These are phyloP conservation scores for Wallacemonas collosoma DNA, from an alignment of 208 protist genomes.

Conservation along the genomic window DNA sequence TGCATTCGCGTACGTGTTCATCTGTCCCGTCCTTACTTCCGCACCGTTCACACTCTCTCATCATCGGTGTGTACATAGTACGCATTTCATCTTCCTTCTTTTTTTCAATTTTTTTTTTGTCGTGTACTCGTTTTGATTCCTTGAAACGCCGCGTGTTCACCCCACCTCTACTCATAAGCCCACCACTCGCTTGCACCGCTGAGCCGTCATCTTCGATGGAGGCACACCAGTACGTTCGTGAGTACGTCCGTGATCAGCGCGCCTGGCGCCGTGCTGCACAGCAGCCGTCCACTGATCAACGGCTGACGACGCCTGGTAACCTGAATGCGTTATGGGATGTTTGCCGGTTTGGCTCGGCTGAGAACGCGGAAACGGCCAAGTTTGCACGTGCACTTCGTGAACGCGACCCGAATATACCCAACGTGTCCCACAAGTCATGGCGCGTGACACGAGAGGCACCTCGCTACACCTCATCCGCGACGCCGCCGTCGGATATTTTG, in stretches of 20 bases:
- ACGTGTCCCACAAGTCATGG: not conserved
- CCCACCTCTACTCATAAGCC: not conserved
- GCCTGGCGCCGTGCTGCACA: constrained; percentile 52
- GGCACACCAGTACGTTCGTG: constrained; percentile 12
- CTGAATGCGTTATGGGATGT: constrained; percentile 37
- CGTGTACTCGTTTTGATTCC: too few species aligned
- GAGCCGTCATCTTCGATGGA: not conserved
- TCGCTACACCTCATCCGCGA: not conserved
- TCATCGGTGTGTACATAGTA: too few species aligned
- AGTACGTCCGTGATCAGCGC: constrained; percentile 50
- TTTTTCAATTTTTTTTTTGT: too few species aligned
- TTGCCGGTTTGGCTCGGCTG: constrained; percentile 50
- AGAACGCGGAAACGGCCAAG: constrained; percentile 38
- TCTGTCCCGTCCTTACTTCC: too few species aligned
- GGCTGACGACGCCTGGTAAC: not conserved
- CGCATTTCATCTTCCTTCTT: too few species aligned
- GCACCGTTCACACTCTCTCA: too few species aligned
- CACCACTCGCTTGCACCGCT: not conserved
- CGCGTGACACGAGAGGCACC: not conserved
- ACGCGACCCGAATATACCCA: not conserved
- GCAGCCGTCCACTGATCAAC: constrained; percentile 6
- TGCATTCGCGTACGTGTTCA: too few species aligned
- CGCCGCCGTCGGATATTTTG: not conserved
- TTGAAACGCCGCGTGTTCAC: too few species aligned
- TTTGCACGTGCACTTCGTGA: constrained; percentile 38